Evolutionary conservation across 176 grass and related monocot genomes (phyloP), one percentile per base, ranked within the genome.

Genomic region (Paspalum notatum): DNA sequence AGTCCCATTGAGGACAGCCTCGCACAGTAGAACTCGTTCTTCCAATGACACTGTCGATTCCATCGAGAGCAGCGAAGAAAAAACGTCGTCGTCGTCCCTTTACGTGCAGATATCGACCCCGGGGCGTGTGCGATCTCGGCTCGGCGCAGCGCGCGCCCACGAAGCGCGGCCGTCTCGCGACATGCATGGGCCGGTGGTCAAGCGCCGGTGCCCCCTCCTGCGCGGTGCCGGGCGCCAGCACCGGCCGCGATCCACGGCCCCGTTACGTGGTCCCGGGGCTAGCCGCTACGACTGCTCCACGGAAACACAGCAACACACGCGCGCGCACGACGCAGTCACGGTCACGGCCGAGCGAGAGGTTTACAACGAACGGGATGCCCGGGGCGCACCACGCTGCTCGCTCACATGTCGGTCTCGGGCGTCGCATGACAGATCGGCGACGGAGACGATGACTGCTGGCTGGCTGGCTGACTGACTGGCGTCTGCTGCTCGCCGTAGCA

Each of bases 251-350:
- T 48, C 84, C 51, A 69, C 27, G 52, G 71, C 51, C 77, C 44
- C 65, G 11, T 18, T n/a, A 37, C 55, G 78, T 87, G 79, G 85
- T 87, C 85, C 85, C 85, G 48, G 16, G 13, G 52, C 79, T 68
- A 48, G 15, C 12, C 0, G 16, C 40, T 66, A n/a, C 32, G 1
- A 3, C 32, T 32, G 37, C 17, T 1, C 44, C 47, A 53, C 38
- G 6, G 38, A 52, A 61, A 42, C 40, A 18, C 56, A 10, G 61
- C 72, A 27, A 22, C 27, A 61, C 77, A 2, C 62, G n/a, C 32
- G 20, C 65, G 11, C 44, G 21, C 43, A 22, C 13, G 14, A 51
- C 9, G 32, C 18, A n/a, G n/a, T n/a, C n/a, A n/a, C n/a, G n/a
- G n/a, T n/a, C n/a, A n/a, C n/a, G n/a, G n/a, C n/a, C n/a, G n/a